A percentile compares a stretch with the other conserved stretches of the same genome.
phyloP scores from a whole-genome alignment of 139 green algal genomes.

The Dunaliella primolecta region DNA sequence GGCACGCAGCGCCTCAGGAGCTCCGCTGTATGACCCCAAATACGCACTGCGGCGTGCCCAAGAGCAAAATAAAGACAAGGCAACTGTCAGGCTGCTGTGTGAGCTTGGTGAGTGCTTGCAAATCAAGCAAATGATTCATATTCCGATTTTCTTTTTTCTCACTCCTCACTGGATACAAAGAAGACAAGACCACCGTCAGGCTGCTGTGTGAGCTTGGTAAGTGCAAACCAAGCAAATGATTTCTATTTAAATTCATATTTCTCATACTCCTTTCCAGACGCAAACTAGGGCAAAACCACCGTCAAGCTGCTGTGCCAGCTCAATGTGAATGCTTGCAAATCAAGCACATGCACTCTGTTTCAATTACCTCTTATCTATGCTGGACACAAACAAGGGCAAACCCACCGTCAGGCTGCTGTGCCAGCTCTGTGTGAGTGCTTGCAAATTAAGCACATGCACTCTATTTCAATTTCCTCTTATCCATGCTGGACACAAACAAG shows the following conservation, averaged over 20 bases:
- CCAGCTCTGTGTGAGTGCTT: too few species aligned
- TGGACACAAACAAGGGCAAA: slow-evolving; percentile 2
- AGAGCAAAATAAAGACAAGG: slow-evolving; percentile 53
- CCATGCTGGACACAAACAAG: background rate
- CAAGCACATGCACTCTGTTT: too few species aligned
- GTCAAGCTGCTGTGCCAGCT: background rate
- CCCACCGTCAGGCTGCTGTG: background rate
- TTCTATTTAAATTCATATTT: too few species aligned
- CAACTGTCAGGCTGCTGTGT: slow-evolving; percentile 79
- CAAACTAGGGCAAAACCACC: slow-evolving; percentile 28
- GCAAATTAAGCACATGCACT: too few species aligned
- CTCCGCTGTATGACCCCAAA: slow-evolving; percentile 79
- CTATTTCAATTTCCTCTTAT: too few species aligned
- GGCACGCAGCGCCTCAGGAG: slow-evolving; percentile 16
- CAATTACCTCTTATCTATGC: too few species aligned
- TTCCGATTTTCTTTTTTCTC: too few species aligned
- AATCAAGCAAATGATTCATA: too few species aligned
- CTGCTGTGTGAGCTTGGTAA: slow-evolving; percentile 49
- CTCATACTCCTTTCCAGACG: too few species aligned
- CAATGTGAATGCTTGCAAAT: too few species aligned
- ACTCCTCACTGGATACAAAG: too few species aligned
- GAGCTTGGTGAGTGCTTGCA: slow-evolving; percentile 65
- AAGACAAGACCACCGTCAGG: slow-evolving; percentile 24
- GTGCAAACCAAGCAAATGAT: too few species aligned
- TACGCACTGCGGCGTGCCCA: slow-evolving; percentile 77